Evolutionary conservation across 176 grass and related monocot genomes (phyloP), one percentile per base, ranked within the genome.

Genomic region (Triticum dicoccoides): DNA sequence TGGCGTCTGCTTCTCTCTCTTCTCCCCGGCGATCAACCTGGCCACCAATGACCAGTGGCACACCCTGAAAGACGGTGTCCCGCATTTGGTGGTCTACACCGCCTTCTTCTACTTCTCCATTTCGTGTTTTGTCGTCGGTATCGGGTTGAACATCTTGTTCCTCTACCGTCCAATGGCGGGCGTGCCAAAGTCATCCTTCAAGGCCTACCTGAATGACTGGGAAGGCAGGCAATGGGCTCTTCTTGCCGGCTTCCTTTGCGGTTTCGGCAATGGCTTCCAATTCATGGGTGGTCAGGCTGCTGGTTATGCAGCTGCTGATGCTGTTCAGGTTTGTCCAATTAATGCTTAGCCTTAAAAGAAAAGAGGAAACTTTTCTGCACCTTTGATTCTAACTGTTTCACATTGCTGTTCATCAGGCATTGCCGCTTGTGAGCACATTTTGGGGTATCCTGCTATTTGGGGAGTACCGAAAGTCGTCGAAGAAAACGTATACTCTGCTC

Each of bases 101-200:
- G 97, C 94, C 62, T 99, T 99, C 90, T 96, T 99, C 89, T 99
- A 99, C 85, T 99, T 99, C 92, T 99, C 97, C 65, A 82, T 96
- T 12, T 94, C 97, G 0, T 99, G 97, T 64, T 99, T 96, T 12
- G 68, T 90, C 23, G 17, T 96, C 1, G 97, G 97, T 64, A 73
- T 96, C 9, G 92, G 92, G 0, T 74, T 99, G 24, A 99, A 99
- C 89, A 69, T 99, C 14, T 74, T 93, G 37, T 99, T 99, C 81
- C 89, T 99, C 34, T 99, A 96, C 90, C 80, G 84, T 23, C 97
- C 97, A 5, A 90, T 96, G 73, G 90, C 93, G 0, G 94, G 97
- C 0, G 92, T 99, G 68, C 93, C 92, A 0, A 90, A 85, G 21
- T 99, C 97, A n/a, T 96, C 97, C 3, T 91, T 99, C 71, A 76